These are phyloP conservation scores for Coemansia sp. DNA, from an alignment of 192 early-diverging fungal species.

Conservation along the genomic window DNA sequence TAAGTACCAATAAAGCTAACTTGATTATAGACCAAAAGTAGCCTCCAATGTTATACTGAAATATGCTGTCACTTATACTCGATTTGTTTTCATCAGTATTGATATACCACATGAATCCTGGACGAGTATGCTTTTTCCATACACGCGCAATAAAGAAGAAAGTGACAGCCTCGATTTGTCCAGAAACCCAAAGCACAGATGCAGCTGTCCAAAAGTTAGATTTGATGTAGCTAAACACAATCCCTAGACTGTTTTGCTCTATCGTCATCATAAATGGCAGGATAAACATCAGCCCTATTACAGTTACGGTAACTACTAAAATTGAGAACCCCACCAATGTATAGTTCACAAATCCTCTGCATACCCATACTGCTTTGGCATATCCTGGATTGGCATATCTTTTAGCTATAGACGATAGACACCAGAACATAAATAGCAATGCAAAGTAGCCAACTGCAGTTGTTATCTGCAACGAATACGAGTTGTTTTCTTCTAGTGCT, in stretches of 20 bases:
- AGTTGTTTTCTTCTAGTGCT: background rate
- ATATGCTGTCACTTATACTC: background rate
- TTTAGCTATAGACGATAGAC: background rate
- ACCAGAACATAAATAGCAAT: background rate
- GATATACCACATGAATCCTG: slow-evolving; percentile 14
- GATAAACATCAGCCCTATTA: no score
- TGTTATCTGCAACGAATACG: background rate
- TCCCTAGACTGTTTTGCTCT: no score
- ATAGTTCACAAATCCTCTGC: background rate
- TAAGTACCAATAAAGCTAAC: background rate
- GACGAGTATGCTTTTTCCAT: background rate
- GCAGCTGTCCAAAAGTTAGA: no score
- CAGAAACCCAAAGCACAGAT: no score
- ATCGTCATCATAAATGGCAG: no score
- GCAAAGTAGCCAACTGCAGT: background rate
- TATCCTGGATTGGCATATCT: background rate
- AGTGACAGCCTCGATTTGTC: no score
- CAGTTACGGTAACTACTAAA: no score
- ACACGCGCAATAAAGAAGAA: no score
- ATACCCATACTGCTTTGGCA: slow-evolving; percentile 1
- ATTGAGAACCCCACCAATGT: no score
- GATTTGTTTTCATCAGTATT: background rate
- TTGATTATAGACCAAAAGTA: background rate
- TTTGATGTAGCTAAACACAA: no score
- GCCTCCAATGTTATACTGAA: background rate